phyloP scores from a whole-genome alignment of 2,329 filamentous ascomycete species.

The Hymenoscyphus fraxineus region DNA sequence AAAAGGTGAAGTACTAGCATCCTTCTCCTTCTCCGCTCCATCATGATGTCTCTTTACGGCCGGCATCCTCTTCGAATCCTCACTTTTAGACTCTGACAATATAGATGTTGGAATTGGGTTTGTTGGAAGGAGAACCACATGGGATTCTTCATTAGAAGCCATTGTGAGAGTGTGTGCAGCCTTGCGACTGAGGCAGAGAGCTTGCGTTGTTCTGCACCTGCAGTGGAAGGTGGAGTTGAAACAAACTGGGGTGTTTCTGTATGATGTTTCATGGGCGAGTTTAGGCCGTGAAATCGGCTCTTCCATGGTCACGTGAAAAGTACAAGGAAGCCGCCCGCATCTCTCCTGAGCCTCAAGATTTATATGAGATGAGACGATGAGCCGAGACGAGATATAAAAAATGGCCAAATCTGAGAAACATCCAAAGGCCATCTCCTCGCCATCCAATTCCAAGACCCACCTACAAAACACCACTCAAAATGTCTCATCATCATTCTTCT shows the following conservation, averaged over 20 bases:
- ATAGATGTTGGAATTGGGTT: not conserved
- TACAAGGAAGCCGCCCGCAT: not conserved
- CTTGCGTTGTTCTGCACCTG: not conserved
- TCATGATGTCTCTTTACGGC: constrained; percentile 53
- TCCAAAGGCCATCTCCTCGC: not conserved
- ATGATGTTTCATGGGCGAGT: not conserved
- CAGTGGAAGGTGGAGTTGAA: not conserved
- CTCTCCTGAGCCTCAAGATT: not conserved
- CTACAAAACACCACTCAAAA: not conserved
- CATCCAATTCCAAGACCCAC: not conserved
- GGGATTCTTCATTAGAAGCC: not conserved
- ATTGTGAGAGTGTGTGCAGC: not conserved
- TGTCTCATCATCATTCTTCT: constrained; percentile 24
- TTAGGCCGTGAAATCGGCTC: not conserved
- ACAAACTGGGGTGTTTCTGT: not conserved
- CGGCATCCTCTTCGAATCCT: constrained; percentile 18
- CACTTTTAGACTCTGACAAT: not conserved
- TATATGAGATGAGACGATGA: not conserved
- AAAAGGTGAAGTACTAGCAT: constrained; percentile 40
- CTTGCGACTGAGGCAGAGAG: constrained; percentile 1
- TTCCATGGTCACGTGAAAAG: too few species aligned
- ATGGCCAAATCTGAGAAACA: not conserved
- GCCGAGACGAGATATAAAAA: not conserved
- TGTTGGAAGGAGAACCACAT: not conserved
- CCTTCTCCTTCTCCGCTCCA: constrained; percentile 41